These are phyloP conservation scores for Dipteronia dyeriana DNA, from an alignment of 345 rosid genomes.

Conservation along the genomic window DNA sequence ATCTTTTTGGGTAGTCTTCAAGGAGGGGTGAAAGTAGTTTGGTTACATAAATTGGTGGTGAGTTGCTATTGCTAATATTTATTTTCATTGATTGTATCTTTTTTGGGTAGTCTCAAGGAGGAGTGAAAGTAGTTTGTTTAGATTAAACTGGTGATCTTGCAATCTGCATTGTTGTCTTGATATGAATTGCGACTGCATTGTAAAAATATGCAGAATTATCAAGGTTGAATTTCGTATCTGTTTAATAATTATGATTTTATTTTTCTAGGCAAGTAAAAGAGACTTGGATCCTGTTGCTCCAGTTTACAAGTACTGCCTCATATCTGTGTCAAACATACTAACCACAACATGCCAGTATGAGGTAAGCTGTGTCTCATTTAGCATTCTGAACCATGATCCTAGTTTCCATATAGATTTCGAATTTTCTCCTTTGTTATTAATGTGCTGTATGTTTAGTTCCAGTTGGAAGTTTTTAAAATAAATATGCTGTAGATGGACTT, in stretches of 20 bases:
- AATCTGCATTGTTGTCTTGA: neutral
- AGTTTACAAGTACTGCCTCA: slow-evolving; percentile 70
- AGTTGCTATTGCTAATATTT: neutral
- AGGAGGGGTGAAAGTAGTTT: too few relatives aligned
- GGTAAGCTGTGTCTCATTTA: slow-evolving; percentile 37
- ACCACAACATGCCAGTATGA: slow-evolving; percentile 98
- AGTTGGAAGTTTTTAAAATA: slow-evolving; percentile 4
- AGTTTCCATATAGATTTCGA: neutral
- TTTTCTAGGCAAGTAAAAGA: slow-evolving; percentile 72
- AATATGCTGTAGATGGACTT: slow-evolving; percentile 10
- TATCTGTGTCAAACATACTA: slow-evolving; percentile 78
- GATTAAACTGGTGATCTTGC: neutral
- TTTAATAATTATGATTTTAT: neutral
- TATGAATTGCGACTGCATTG: slow-evolving; percentile 1
- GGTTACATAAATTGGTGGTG: slow-evolving; percentile 45
- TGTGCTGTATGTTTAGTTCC: slow-evolving; percentile 1
- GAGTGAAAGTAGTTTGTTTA: neutral
- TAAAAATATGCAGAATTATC: neutral
- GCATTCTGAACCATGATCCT: neutral
- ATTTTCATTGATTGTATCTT: neutral
- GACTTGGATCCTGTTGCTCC: slow-evolving; percentile 93
- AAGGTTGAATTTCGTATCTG: neutral
- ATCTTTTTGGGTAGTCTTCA: neutral
- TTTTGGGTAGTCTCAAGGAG: neutral
- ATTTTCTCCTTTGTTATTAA: neutral